Conservation (phyloP, 306 rosid species). For the Corylus americana region DNA sequence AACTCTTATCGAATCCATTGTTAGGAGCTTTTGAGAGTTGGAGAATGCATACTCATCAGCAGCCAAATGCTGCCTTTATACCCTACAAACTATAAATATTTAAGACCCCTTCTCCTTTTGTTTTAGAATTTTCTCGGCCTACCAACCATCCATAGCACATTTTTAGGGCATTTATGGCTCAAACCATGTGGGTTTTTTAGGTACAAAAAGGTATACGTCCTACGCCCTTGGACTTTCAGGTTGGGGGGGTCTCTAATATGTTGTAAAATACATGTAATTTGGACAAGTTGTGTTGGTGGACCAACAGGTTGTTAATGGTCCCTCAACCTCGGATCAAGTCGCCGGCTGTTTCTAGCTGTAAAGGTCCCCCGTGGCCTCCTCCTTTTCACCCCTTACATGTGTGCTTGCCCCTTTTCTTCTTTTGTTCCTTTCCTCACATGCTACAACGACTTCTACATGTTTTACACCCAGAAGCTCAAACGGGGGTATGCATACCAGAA, state of each 20-base stretch:
- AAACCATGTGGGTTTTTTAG: neutral
- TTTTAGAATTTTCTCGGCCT: too few relatives aligned
- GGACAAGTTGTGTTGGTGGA: slow-evolving; percentile 4
- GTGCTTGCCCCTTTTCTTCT: slow-evolving; percentile 8
- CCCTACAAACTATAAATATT: too few relatives aligned
- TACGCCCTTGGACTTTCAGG: slow-evolving; percentile 8
- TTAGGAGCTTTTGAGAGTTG: neutral
- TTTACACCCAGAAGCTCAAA: slow-evolving; percentile 17
- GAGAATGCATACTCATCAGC: neutral
- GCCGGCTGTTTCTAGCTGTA: slow-evolving; percentile 26
- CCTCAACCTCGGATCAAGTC: slow-evolving; percentile 11
- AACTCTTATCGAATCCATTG: neutral
- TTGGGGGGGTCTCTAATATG: neutral
- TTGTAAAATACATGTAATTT: neutral
- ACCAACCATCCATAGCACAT: neutral
- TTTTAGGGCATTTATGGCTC: neutral
- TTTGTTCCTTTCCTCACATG: slow-evolving; percentile 22
- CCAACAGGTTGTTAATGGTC: slow-evolving; percentile 23
- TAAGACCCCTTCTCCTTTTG: too few relatives aligned
- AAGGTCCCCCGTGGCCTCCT: slow-evolving; percentile 23
- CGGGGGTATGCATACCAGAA: neutral
- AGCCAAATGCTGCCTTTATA: neutral
- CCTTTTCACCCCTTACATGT: slow-evolving; percentile 17
- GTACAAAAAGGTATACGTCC: slow-evolving; percentile 1
- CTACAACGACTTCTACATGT: slow-evolving; percentile 5